Percentiles rank a stretch among this genome's conserved stretches.
phyloP scores from a whole-genome alignment of 2,329 filamentous ascomycete genomes.

The Cyphellophora attinorum region DNA sequence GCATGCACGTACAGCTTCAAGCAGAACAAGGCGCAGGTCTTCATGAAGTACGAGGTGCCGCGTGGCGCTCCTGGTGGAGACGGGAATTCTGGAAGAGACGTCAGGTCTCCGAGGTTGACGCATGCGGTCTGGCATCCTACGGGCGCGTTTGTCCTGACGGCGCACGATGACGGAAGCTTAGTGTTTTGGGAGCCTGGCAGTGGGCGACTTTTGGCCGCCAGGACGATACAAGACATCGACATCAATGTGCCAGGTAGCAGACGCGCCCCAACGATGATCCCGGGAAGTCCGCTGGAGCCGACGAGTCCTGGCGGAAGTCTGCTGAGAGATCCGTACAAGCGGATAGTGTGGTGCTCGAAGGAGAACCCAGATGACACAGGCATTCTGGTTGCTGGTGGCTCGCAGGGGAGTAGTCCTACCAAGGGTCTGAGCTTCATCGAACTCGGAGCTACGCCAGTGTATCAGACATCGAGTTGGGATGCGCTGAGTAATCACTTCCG shows the following conservation, averaged over 20 bases:
- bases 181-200: slow-evolving; percentile 94
- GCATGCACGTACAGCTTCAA: slow-evolving; percentile 92
- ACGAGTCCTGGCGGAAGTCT: slow-evolving; percentile 38
- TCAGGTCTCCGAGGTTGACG: slow-evolving; percentile 63
- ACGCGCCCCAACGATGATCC: slow-evolving; percentile 28
- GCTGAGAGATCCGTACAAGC: slow-evolving; percentile 66
- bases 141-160: slow-evolving; percentile 77
- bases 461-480: slow-evolving; percentile 87
- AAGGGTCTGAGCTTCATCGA: slow-evolving; percentile 85
- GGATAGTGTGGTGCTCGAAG: slow-evolving; percentile 88
- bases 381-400: slow-evolving; percentile 75
- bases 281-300: not conserved
- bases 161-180: slow-evolving; percentile 81
- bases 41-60: slow-evolving; percentile 74
- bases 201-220: slow-evolving; percentile 70
- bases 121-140: slow-evolving; percentile 92
- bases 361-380: slow-evolving; percentile 88
- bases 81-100: slow-evolving; percentile 46
- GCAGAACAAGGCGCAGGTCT: slow-evolving; percentile 67
- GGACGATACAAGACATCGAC: slow-evolving; percentile 65
- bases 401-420: slow-evolving; percentile 53
- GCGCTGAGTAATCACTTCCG: slow-evolving; percentile 68
- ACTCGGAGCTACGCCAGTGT: slow-evolving; percentile 77
- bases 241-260: slow-evolving; percentile 56
- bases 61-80: slow-evolving; percentile 73